A percentile compares a stretch with the other conserved stretches of the same genome.
Conservation (phyloP, 345 rosid genomes). For the Hirschfeldia incana region DNA sequence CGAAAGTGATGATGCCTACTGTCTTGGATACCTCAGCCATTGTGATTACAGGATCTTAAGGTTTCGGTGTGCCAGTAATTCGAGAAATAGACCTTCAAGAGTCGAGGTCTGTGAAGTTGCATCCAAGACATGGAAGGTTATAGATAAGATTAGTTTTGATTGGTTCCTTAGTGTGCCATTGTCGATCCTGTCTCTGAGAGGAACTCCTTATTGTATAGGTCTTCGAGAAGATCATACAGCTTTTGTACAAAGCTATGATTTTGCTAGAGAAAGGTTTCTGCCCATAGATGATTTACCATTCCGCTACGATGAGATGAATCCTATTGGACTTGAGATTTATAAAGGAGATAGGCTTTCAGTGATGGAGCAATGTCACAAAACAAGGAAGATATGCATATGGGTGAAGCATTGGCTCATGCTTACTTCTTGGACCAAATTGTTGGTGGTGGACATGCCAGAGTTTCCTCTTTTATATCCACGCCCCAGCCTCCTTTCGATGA, state of each 20-base stretch:
- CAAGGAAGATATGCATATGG: too few relatives aligned
- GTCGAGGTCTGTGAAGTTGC: neutral
- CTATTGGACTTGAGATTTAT: neutral
- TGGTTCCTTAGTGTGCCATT: neutral
- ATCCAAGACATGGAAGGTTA: neutral
- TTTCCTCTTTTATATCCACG: too few relatives aligned
- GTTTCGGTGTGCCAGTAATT: neutral
- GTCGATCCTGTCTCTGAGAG: too few relatives aligned
- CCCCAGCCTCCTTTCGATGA: too few relatives aligned
- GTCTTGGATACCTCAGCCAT: neutral
- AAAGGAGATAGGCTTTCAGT: conserved; percentile 5
- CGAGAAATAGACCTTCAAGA: neutral
- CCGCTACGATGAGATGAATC: neutral
- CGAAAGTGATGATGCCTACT: neutral
- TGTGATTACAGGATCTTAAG: neutral
- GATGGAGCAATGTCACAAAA: neutral
- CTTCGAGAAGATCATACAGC: neutral
- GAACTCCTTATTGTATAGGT: neutral
- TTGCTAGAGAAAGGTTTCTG: neutral
- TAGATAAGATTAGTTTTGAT: neutral
- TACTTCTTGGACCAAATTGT: too few relatives aligned
- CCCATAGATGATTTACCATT: neutral
- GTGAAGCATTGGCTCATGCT: too few relatives aligned
- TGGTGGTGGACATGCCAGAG: too few relatives aligned
- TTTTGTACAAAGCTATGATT: neutral